Percentiles rank a stretch among this genome's conserved stretches.
Evolutionary conservation across 1,139 yeast genomes (phyloP).

Genomic region (Taphrina sp.): DNA sequence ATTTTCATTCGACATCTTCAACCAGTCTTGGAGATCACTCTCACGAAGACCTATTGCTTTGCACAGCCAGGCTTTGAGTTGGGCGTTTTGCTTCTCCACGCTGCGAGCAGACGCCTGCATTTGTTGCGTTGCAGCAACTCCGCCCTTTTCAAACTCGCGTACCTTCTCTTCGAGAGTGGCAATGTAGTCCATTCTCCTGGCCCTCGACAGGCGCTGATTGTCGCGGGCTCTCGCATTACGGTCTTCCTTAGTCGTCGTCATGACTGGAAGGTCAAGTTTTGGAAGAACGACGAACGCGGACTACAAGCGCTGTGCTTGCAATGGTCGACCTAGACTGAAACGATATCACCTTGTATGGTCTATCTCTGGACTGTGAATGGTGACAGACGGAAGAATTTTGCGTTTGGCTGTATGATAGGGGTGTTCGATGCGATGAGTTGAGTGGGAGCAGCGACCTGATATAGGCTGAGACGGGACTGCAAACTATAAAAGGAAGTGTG

Average conservation of each 20-base stretch:
- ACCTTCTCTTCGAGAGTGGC: slow-evolving; percentile 26
- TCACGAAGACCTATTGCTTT: slow-evolving; percentile 3
- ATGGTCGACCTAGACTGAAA: too few species aligned
- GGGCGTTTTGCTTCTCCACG: slow-evolving; percentile 48
- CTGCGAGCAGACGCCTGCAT: slow-evolving; percentile 91
- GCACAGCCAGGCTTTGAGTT: slow-evolving; percentile 9
- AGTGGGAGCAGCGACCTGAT: too few species aligned
- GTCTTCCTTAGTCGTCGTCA: slow-evolving; percentile 15
- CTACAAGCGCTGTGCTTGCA: too few species aligned
- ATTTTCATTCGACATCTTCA: slow-evolving; percentile 3
- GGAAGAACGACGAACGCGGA: too few species aligned
- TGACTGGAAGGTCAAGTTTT: too few species aligned
- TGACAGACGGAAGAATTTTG: too few species aligned
- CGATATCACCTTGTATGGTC: too few species aligned
- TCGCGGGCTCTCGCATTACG: slow-evolving; percentile 26
- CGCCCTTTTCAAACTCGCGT: slow-evolving; percentile 48
- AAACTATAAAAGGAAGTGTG: too few species aligned
- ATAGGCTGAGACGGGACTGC: too few species aligned
- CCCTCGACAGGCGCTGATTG: slow-evolving; percentile 26
- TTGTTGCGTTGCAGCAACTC: slow-evolving; percentile 49
- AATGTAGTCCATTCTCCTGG: slow-evolving; percentile 17
- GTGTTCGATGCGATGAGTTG: too few species aligned
- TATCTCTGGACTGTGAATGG: too few species aligned
- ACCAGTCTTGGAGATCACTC: slow-evolving; percentile 13
- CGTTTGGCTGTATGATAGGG: too few species aligned